Evolutionary conservation across 2,329 filamentous ascomycete species (phyloP), one percentile per base, ranked within the genome.

Genomic region (Cryphonectria naterciae): DNA sequence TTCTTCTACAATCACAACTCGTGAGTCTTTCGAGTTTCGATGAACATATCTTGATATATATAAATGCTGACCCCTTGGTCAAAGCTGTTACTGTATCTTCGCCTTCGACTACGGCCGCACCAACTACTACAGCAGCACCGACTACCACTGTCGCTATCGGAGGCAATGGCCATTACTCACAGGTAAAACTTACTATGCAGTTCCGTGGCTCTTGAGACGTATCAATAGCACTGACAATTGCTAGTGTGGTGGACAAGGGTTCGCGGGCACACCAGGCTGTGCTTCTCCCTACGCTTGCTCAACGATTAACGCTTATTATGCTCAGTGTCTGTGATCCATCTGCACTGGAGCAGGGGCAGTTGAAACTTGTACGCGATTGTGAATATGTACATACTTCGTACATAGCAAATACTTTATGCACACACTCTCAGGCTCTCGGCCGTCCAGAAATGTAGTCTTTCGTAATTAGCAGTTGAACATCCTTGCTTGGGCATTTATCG

Each of bases 221-320:
- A 43, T 4, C n/a, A n/a, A 43, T 41, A 28, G 17, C n/a, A n/a
- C 52, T 67, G 25, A 60, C 39, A 22, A 10, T 17, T 2, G 17
- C 13, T 11, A 67, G 65, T 67, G 65, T 68, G 58, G 67, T 32
- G 67, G 67, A 41, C 56, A 63, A 64, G 67, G 67, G 1, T 68
- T 63, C 41, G n/a, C 67, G 2, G 58, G 67, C 28, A 32, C 67
- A 5, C 17, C 56, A 43, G 67, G 54, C 35, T 68, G 67, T 41
- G 67, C 43, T 19, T 63, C 67, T 11, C 67, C 67, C 41, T 68
- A 68, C 32, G 43, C 67, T 19, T 68, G 67, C 67, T 64, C 58
- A 22, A 54, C 32, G 1, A 6, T 64, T 35, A 68, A 68, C 32
- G 32, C 58, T n/a, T 68, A 68, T n/a, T 68, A 68, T 43, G 58